These are phyloP conservation scores for Diaporthe sp. DNA, from an alignment of 2,329 filamentous ascomycete species.

Conservation along the genomic window DNA sequence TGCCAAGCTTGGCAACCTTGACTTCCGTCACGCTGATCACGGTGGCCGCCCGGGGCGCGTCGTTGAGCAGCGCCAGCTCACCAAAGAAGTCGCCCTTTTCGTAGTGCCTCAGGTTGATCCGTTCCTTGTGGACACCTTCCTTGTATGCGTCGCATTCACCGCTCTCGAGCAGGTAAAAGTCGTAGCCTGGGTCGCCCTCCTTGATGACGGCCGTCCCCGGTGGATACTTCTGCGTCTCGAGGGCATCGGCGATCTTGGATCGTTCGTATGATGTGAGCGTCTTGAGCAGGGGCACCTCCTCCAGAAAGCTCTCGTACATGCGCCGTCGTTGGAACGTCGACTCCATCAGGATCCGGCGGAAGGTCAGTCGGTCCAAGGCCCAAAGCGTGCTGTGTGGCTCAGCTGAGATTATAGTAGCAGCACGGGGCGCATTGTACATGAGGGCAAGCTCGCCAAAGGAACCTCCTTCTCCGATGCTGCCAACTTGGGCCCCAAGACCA, in stretches of 20 bases:
- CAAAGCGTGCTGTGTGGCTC: constrained; percentile 86
- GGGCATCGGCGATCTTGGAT: constrained; percentile 95
- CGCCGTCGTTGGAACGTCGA: constrained; percentile 94
- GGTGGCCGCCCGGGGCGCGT: constrained; percentile 92
- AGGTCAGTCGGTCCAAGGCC: constrained; percentile 95
- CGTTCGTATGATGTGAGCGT: constrained; percentile 92
- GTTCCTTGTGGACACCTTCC: constrained; percentile 70
- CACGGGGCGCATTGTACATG: constrained; percentile 98
- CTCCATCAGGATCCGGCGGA: constrained; percentile 98
- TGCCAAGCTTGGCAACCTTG: constrained; percentile 92
- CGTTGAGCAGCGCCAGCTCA: constrained; percentile 92
- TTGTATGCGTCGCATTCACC: constrained; percentile 92
- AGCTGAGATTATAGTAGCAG: constrained; percentile 90
- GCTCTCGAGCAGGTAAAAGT: constrained; percentile 91
- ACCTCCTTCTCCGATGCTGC: constrained; percentile 85
- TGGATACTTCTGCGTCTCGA: constrained; percentile 90
- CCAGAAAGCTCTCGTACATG: constrained; percentile 97
- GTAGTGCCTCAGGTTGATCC: constrained; percentile 80
- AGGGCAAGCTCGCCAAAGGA: constrained; percentile 97
- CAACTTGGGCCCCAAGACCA: constrained; percentile 87
- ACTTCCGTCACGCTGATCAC: constrained; percentile 87
- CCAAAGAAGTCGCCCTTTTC: constrained; percentile 97
- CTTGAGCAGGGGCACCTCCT: constrained; percentile 89
- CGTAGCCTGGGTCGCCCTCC: constrained; percentile 91
- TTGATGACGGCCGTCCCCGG: constrained; percentile 86